Conservation (phyloP, 805 yeast species). For the Gaillardinia entomophila region DNA sequence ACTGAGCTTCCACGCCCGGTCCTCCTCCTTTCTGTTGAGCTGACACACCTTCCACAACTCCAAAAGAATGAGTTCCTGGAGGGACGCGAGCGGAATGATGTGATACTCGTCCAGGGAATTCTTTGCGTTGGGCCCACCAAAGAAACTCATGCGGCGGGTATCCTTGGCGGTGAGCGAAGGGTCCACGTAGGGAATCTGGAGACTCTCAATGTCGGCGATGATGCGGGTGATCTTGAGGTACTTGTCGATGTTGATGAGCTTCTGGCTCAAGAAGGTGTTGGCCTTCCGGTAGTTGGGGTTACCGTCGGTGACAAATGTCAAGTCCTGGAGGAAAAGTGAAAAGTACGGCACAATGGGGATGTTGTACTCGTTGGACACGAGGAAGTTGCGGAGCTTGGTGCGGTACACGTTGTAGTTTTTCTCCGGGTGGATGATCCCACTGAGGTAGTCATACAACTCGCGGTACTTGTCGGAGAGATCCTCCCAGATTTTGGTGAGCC, state of each 20-base stretch:
- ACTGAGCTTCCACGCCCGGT: slow-evolving; percentile 70
- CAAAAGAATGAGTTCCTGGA: slow-evolving; percentile 56
- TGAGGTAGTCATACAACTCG: slow-evolving; percentile 57
- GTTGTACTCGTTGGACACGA: slow-evolving; percentile 42
- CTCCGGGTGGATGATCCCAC: slow-evolving; percentile 67
- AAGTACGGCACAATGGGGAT: slow-evolving; percentile 74
- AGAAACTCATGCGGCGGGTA: slow-evolving; percentile 17
- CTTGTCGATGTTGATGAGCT: slow-evolving; percentile 68
- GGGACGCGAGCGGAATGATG: slow-evolving; percentile 35
- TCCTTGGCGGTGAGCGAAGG: slow-evolving; percentile 1
- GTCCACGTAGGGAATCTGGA: slow-evolving; percentile 56
- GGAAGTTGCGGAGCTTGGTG: slow-evolving; percentile 50
- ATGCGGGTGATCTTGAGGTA: slow-evolving; percentile 61
- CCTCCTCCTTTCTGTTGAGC: slow-evolving; percentile 53
- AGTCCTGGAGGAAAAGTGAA: slow-evolving; percentile 68
- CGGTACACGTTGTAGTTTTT: slow-evolving; percentile 70
- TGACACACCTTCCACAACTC: slow-evolving; percentile 70
- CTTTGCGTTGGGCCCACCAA: slow-evolving; percentile 10
- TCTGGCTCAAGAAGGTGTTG: slow-evolving; percentile 49
- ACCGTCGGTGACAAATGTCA: slow-evolving; percentile 80
- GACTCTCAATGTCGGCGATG: slow-evolving; percentile 58
- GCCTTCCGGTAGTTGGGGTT: slow-evolving; percentile 63
- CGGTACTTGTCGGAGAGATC: slow-evolving; percentile 53
- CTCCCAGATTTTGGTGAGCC: slow-evolving; percentile 57
- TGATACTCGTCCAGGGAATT: slow-evolving; percentile 27